Evolutionary conservation across 2,329 filamentous ascomycete species (phyloP).

Genomic region (Coniella vitis): DNA sequence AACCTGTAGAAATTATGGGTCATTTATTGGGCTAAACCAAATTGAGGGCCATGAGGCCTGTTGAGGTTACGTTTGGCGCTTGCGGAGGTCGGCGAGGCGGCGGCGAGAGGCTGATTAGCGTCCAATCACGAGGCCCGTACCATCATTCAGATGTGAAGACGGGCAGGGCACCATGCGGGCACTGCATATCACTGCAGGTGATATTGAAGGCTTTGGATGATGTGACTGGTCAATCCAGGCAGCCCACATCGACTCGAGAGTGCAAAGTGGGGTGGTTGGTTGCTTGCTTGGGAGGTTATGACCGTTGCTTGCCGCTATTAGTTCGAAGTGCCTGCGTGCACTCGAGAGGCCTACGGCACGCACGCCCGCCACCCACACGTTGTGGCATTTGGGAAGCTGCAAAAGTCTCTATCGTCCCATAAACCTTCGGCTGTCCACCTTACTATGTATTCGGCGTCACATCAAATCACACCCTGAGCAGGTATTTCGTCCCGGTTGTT

Average conservation of each 20-base stretch:
- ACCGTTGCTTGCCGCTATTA: neutral
- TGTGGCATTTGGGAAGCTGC: neutral
- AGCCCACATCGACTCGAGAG: neutral
- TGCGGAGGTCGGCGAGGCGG: conserved; percentile 13
- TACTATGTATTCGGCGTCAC: conserved; percentile 2
- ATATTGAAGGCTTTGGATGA: conserved; percentile 5
- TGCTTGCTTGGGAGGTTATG: no score
- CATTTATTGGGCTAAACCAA: neutral
- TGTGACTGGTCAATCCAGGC: conserved; percentile 16
- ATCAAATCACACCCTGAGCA: conserved; percentile 5
- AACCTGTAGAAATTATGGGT: conserved; percentile 2
- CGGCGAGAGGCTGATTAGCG: conserved; percentile 1
- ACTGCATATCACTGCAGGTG: conserved; percentile 10
- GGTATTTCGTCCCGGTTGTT: neutral
- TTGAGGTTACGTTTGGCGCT: conserved; percentile 11
- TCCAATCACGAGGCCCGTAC: conserved; percentile 5
- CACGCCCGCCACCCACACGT: no score
- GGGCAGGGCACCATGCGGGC: conserved; percentile 20
- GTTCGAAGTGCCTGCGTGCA: neutral
- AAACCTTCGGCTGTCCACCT: neutral
- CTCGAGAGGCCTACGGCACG: no score
- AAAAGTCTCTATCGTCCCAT: neutral
- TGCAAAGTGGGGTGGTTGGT: neutral
- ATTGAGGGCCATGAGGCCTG: neutral
- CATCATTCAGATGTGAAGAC: conserved; percentile 13